Conservation (phyloP, 2,329 filamentous ascomycete species). For the Diaporthe aspalathi region DNA sequence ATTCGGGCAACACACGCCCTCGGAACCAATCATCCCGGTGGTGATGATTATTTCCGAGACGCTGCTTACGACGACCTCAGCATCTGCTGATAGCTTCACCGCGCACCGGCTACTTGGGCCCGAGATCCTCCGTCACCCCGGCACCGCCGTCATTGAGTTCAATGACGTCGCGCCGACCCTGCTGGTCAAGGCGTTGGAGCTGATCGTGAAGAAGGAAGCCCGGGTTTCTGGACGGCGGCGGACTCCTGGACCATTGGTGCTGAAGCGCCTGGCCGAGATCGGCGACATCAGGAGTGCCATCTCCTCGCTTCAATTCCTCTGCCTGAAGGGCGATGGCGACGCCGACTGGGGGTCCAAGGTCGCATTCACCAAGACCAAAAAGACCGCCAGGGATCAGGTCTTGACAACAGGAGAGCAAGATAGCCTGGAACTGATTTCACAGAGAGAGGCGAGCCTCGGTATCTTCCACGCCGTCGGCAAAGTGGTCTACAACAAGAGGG, state of each 20-base stretch:
- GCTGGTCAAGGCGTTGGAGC: constrained; percentile 84
- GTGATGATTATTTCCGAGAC: constrained; percentile 95
- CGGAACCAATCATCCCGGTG: constrained; percentile 73
- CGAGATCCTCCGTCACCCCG: constrained; percentile 84
- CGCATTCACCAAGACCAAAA: constrained; percentile 76
- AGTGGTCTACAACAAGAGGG: constrained; percentile 94
- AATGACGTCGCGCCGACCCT: constrained; percentile 91
- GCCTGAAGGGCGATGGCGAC: constrained; percentile 80
- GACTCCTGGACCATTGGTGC: constrained; percentile 81
- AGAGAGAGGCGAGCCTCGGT: constrained; percentile 88
- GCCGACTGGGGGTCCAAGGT: constrained; percentile 81
- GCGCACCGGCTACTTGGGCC: constrained; percentile 89
- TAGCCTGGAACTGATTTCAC: constrained; percentile 82
- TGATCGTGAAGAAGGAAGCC: constrained; percentile 87
- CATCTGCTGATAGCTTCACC: constrained; percentile 90
- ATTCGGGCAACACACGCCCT: constrained; percentile 55
- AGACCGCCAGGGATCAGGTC: constrained; percentile 63
- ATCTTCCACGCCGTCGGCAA: constrained; percentile 98
- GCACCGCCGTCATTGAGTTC: constrained; percentile 86
- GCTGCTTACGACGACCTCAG: constrained; percentile 84
- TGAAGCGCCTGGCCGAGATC: constrained; percentile 84
- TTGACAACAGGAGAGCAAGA: constrained; percentile 84
- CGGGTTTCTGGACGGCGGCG: constrained; percentile 78
- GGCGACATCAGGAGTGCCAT: constrained; percentile 95
- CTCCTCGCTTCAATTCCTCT: constrained; percentile 91